Evolutionary conservation across 2,329 filamentous ascomycete genomes (phyloP), one percentile per base, ranked within the genome.

Genomic region (Alternaria metachromatica): DNA sequence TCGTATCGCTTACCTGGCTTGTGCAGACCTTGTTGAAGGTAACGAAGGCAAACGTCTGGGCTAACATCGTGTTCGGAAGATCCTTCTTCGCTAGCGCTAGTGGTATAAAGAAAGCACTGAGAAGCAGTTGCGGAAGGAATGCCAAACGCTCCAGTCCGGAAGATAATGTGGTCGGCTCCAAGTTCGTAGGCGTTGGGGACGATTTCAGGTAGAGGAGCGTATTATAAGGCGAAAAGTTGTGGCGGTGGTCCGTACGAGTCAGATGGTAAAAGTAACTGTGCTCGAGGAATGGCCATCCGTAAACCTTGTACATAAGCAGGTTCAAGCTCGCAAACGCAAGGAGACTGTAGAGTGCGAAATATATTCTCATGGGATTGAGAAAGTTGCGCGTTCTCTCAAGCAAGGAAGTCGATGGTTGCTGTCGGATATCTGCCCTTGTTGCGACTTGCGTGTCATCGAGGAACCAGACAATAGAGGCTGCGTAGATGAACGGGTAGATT

Each of bases 11-110:
- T 87, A 96, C 93, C 87, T 98, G 95, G 75, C 94, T 97, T 4
- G 96, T 99, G 86, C 95, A 98, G 66, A 99, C 96, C 83, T 99
- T 99, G 83, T 99, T 99, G 73, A 98, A 98, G 0, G 94, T 90
- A 5, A 98, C 96, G 80, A 99, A 99, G 0, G 95, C 93, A 81
- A 97, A 97, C 0, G 96, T 98, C 81, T 99, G 96, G 5, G 93
- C 93, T 65, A 98, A 87, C 92, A 98, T 94, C 6, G 92, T 90
- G 0, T 89, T 88, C 1, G 94, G 86, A 0, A 99, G 86, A 72
- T 96, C 90, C 72, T 89, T 91, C 78, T 95, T 96, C 15, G 93
- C 92, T 20, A 97, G 82, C 2, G 86, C 85, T 2, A 97, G 76
- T 1, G 93, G 91, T 46, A 98, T 90, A 6, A 92, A 83, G 11